Base-by-base conservation (phyloP, 441 rosid genomes). In the Adansonia grandidieri region DNA sequence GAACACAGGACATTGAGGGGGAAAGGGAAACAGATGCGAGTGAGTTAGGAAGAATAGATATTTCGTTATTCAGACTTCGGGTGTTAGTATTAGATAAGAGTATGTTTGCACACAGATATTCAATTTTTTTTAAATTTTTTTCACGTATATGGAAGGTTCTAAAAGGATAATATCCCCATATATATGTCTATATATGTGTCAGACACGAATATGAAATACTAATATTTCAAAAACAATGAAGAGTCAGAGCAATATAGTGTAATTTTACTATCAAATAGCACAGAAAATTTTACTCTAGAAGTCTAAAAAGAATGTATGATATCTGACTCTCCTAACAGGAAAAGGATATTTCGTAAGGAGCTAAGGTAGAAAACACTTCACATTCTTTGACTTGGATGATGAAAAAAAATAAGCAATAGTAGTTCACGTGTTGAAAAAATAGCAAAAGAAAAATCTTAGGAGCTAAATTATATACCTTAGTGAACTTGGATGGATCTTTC, bases 401-500 rank as follows among this genome's bases (percentile, higher is more conserved):
- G 14, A 5, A 62, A 13, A 62, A 62, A 13, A 13, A 24, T 22
- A 10, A 1, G 20, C 48, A 64, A 40, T 7, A 15, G 2, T 11
- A 63, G 45, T 63, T 14, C 14, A 28, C 13, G 2, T 61, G 70
- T 37, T 32, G 22, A 40, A 66, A 32, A 5, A 11, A 24, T 2
- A 22, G 3, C 19, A 6, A 1, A 40, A 56, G 45, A 5, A 24
- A 3, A 10, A 77, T 3, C 0, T 15, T 65, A 15, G 9, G 15
- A 40, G 50, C 48, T 24, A 24, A 24, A 24, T 24, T 4, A 24
- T 45, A 5, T 77, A 90, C 95, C 96, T 91, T 90, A 82, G 94
- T 87, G 65, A 93, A 93, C 74, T 86, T 88, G 81, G 92, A 81
- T 14, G 94, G 94, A 80, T 93, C 90, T 77, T 89, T 90, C 97